phyloP scores from a whole-genome alignment of 495 filamentous ascomycete genomes.

The Wilcoxina mikolae region DNA sequence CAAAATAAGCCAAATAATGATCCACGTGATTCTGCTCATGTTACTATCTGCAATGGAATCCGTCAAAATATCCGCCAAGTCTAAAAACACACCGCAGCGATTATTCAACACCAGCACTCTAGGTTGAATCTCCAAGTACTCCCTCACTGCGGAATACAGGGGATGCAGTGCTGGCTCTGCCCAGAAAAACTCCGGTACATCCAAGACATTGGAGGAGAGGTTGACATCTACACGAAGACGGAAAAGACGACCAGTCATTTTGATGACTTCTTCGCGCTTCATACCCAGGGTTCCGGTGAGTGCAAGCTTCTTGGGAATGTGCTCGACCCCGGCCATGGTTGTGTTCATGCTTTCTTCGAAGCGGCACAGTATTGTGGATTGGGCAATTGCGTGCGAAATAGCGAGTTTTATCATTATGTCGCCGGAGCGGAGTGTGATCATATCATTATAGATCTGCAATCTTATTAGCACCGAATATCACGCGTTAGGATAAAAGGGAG shows the following conservation, averaged over 20 bases:
- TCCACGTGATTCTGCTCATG: slow-evolving; percentile 91
- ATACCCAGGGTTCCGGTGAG: slow-evolving; percentile 82
- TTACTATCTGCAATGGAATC: slow-evolving; percentile 87
- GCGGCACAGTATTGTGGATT: slow-evolving; percentile 91
- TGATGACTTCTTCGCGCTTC: slow-evolving; percentile 81
- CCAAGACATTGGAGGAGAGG: slow-evolving; percentile 91
- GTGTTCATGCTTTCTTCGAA: slow-evolving; percentile 95
- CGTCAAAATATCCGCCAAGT: slow-evolving; percentile 85
- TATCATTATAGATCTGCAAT: slow-evolving; percentile 69
- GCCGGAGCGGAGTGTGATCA: slow-evolving; percentile 88
- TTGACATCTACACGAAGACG: slow-evolving; percentile 94
- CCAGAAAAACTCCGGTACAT: slow-evolving; percentile 99
- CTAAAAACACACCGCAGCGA: slow-evolving; percentile 88
- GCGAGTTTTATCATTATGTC: slow-evolving; percentile 99
- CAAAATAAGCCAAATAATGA: slow-evolving; percentile 87
- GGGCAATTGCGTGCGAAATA: slow-evolving; percentile 91
- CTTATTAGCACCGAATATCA: background rate
- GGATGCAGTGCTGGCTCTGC: slow-evolving; percentile 88
- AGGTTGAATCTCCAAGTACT: slow-evolving; percentile 93
- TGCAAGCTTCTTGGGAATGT: slow-evolving; percentile 76
- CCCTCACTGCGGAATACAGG: slow-evolving; percentile 83
- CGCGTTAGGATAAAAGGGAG: background rate
- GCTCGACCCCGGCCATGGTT: slow-evolving; percentile 84
- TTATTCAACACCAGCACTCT: slow-evolving; percentile 93
- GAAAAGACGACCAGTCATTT: slow-evolving; percentile 78